These are phyloP conservation scores for Schwanniomyces etchellsii DNA, from an alignment of 1,139 yeast species.

Conservation along the genomic window DNA sequence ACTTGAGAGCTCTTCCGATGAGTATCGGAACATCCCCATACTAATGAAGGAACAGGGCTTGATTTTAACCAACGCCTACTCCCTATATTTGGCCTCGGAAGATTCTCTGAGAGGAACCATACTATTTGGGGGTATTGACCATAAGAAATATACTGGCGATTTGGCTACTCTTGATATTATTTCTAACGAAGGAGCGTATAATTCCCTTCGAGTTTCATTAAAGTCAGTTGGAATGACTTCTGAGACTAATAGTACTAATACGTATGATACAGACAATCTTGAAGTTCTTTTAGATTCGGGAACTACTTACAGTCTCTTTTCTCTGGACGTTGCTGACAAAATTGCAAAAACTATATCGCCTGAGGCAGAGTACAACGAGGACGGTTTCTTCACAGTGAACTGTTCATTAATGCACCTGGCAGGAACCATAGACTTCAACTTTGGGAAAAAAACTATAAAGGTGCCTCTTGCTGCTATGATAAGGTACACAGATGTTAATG, in stretches of 20 bases:
- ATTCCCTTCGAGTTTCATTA: constrained; percentile 18
- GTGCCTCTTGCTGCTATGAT: constrained; percentile 22
- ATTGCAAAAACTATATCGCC: constrained; percentile 9
- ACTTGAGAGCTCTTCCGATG: constrained; percentile 13
- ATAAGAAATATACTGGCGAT: constrained; percentile 44
- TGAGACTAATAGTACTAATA: constrained; percentile 5
- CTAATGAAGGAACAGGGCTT: constrained; percentile 46
- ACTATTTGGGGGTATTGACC: constrained; percentile 56
- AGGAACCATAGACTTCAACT: constrained; percentile 21
- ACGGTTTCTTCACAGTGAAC: constrained; percentile 16
- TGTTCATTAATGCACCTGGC: constrained; percentile 23
- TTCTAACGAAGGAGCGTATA: constrained; percentile 12
- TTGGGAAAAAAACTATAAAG: constrained; percentile 16
- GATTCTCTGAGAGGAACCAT: constrained; percentile 41
- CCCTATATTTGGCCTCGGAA: constrained; percentile 44
- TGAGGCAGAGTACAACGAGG: constrained; percentile 14
- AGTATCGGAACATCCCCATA: constrained; percentile 54
- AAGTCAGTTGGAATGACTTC: constrained; percentile 8
- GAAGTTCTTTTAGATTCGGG: constrained; percentile 36
- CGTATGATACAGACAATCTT: constrained; percentile 10
- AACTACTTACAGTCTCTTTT: constrained; percentile 29
- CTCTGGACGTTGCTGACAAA: constrained; percentile 5
- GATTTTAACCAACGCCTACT: constrained; percentile 45
- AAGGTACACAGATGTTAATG: constrained; percentile 9
- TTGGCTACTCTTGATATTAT: constrained; percentile 20